Conservation (phyloP, 495 filamentous ascomycete genomes). For the Astrocystis sublimbata region DNA sequence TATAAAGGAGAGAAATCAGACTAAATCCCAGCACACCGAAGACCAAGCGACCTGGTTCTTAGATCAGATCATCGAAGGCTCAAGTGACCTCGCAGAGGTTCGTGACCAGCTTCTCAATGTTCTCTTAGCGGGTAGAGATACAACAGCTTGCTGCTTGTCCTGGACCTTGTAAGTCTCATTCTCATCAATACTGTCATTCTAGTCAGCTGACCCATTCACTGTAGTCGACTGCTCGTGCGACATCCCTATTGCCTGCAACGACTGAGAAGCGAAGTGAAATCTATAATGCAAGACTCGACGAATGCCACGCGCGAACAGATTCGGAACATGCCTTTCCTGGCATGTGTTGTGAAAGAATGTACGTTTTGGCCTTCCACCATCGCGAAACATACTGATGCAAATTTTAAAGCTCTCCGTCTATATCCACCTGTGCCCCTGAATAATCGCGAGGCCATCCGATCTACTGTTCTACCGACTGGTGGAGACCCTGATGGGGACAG, state of each 20-base stretch:
- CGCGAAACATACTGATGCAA: neutral
- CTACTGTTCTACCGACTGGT: conserved; percentile 50
- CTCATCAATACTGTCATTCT: no score
- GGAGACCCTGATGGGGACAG: conserved; percentile 48
- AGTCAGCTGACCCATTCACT: neutral
- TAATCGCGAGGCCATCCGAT: conserved; percentile 46
- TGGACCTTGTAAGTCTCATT: conserved; percentile 29
- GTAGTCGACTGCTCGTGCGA: neutral
- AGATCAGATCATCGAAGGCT: neutral
- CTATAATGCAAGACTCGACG: conserved; percentile 22
- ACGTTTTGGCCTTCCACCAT: neutral
- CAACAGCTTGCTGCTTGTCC: conserved; percentile 33
- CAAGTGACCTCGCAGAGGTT: neutral
- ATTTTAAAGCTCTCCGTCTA: conserved; percentile 45
- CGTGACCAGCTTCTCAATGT: conserved; percentile 32
- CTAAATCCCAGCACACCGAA: neutral
- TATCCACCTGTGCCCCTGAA: conserved; percentile 62
- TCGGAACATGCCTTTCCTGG: conserved; percentile 42
- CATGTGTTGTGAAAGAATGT: conserved; percentile 47
- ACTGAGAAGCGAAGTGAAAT: neutral
- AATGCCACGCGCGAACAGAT: conserved; percentile 39
- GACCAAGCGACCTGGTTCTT: conserved; percentile 3
- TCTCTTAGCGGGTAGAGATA: conserved; percentile 27
- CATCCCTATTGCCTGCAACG: neutral
- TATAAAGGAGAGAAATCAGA: conserved; percentile 28